Conservation (phyloP, 345 rosid species). For the Eucalyptus victrix region DNA sequence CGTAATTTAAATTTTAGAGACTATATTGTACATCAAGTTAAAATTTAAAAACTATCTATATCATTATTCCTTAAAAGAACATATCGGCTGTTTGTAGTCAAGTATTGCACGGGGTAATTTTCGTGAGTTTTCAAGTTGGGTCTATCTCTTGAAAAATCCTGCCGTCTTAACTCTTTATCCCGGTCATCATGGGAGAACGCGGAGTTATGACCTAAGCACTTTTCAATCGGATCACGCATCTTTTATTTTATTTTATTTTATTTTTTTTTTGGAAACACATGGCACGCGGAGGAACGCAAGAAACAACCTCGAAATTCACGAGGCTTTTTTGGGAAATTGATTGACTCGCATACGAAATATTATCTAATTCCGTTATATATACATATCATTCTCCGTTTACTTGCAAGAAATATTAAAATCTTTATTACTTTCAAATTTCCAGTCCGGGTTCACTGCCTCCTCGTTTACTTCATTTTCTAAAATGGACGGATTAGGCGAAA, state of each 20-base stretch:
- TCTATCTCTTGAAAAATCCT: neutral
- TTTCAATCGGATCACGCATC: neutral
- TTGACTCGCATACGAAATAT: too few species aligned
- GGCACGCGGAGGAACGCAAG: neutral
- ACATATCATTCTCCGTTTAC: neutral
- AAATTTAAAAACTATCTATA: rapidly evolving
- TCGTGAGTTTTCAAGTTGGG: neutral
- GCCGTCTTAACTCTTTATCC: neutral
- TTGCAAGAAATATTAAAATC: neutral
- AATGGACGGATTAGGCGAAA: neutral
- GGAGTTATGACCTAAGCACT: neutral
- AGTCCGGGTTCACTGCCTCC: neutral
- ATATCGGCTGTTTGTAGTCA: neutral
- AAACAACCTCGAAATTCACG: neutral
- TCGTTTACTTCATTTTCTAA: neutral
- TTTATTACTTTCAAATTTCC: neutral
- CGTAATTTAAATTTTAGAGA: rapidly evolving
- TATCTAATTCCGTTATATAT: too few species aligned
- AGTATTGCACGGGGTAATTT: neutral
- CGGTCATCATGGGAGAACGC: neutral
- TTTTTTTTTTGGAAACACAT: neutral
- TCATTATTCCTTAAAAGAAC: too few species aligned
- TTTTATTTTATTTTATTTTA: too few species aligned
- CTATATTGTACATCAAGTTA: rapidly evolving
- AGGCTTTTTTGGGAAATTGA: neutral